Evolutionary conservation across 352 stramenopile genomes (phyloP), one percentile per base, ranked within the genome.

Genomic region (Globisporangium iwayamae): DNA sequence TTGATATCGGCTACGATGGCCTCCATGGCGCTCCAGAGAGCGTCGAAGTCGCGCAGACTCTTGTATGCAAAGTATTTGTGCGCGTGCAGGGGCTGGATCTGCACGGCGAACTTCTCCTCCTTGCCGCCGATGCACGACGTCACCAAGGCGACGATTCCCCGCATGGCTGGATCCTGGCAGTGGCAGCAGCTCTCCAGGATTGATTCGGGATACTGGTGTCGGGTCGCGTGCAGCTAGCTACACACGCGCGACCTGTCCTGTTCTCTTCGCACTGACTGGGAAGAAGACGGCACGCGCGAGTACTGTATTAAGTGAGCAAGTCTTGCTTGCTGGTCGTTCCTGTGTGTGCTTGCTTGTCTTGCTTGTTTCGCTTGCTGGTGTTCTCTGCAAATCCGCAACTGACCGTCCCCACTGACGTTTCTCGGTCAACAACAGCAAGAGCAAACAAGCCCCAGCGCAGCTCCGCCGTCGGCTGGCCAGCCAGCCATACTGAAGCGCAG

Each of bases 101-200:
- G 79, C 43, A 93, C 77, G 8, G 85, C 85, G 63, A 90, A 93
- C 56, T 78, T 87, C 46, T 91, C 85, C 51, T 91, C 75, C 61
- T 89, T 90, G 66, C 85, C 85, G 60, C 85, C 85, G 64, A 93
- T 87, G 60, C 85, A 93, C 14, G 83, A 90, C 54, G 85, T 93
- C 18, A 93, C 79, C 14, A 73, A 79, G 20, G 85, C 85, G 56
- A 68, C 66, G n/a, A 93, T 60, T 70, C 79, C 78, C 34, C 82
- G 74, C 85, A 93, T 91, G 52, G 69, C 71, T 60, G 50, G 30
- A 41, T 69, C 55, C 39, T 59, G 39, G 45, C 58, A 66, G 58
- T 46, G 54, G 58, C 46, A 54, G 48, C 34, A 65, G 5, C 50
- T n/a, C 18, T 58, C 52, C 52, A 58, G 52, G 46, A 11, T 58